A percentile compares a stretch with the other conserved stretches of the same genome.
phyloP scores from a whole-genome alignment of 2,329 filamentous ascomycete species.

The Uncinocarpus reesii region DNA sequence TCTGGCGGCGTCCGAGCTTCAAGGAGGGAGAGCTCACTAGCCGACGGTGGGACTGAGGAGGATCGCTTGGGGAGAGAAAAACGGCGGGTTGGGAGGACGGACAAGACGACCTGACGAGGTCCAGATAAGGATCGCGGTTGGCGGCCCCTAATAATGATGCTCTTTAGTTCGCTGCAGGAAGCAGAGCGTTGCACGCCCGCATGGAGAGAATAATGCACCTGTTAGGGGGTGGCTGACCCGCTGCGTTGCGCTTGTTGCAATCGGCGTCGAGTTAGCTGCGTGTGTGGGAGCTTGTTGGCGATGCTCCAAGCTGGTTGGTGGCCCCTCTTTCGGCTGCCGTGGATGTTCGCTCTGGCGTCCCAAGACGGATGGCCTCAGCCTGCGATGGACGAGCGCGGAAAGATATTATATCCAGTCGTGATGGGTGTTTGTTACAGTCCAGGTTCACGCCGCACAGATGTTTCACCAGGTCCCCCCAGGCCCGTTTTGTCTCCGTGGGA shows the following conservation, averaged over 20 bases:
- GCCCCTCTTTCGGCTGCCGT: neutral
- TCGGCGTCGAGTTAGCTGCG: neutral
- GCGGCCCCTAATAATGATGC: conserved; percentile 18
- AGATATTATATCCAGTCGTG: no score
- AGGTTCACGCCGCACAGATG: conserved; percentile 7
- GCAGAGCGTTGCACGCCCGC: conserved; percentile 4
- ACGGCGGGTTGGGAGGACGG: conserved; percentile 11
- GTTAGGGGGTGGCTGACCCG: conserved; percentile 14
- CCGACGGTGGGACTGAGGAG: no score
- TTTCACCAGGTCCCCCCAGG: conserved; percentile 6
- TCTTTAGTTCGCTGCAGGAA: conserved; percentile 16
- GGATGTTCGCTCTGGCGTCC: neutral
- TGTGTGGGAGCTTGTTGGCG: conserved; percentile 1
- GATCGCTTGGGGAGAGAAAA: conserved; percentile 1
- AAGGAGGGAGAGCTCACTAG: no score
- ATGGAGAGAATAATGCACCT: conserved; percentile 11
- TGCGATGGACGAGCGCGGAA: no score
- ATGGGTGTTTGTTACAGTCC: conserved; percentile 4
- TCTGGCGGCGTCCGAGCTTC: no score
- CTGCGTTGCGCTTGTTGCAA: conserved; percentile 9
- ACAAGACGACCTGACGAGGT: conserved; percentile 14
- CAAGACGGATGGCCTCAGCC: neutral
- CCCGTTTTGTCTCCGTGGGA: neutral
- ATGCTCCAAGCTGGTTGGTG: neutral
- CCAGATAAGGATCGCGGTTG: conserved; percentile 13